A percentile compares a stretch with the other conserved stretches of the same genome.
These are phyloP conservation scores for Tulasnella sp. DNA, from an alignment of 768 basidiomycete genomes.

Conservation along the genomic window DNA sequence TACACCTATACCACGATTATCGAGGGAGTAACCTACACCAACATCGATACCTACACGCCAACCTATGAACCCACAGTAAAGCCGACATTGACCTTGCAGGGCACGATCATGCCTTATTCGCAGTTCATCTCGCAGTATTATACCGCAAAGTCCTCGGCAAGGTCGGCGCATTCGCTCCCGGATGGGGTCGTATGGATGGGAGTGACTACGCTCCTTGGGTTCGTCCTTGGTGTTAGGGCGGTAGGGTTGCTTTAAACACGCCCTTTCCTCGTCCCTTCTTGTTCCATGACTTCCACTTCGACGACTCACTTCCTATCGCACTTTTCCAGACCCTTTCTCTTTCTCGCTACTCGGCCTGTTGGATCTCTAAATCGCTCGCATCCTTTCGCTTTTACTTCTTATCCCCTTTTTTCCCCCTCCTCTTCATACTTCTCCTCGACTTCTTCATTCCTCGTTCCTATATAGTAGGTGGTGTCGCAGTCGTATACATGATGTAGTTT, in stretches of 20 bases:
- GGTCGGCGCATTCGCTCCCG: not conserved
- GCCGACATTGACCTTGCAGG: not conserved
- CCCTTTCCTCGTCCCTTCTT: not conserved
- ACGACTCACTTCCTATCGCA: not conserved
- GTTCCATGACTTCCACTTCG: not conserved
- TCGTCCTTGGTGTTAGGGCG: slow-evolving; percentile 2
- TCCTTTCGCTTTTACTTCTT: not conserved
- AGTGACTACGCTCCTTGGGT: not conserved
- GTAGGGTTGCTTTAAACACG: slow-evolving; percentile 1
- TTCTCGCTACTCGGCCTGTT: not conserved
- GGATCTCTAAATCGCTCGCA: not conserved
- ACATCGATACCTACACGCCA: slow-evolving; percentile 9
- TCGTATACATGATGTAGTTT: not conserved
- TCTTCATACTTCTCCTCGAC: not conserved
- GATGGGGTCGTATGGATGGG: not conserved
- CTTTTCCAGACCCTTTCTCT: not conserved
- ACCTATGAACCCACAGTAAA: slow-evolving; percentile 9
- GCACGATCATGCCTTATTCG: not conserved
- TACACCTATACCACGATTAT: slow-evolving; percentile 13
- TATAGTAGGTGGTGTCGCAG: not conserved
- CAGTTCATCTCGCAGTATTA: slow-evolving; percentile 5
- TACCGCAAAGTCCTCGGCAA: not conserved
- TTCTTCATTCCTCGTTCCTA: not conserved
- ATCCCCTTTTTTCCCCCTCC: not conserved
- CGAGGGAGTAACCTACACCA: not conserved